Evolutionary conservation across 2,329 filamentous ascomycete species (phyloP).

Genomic region (Didymosphaeria variabile): DNA sequence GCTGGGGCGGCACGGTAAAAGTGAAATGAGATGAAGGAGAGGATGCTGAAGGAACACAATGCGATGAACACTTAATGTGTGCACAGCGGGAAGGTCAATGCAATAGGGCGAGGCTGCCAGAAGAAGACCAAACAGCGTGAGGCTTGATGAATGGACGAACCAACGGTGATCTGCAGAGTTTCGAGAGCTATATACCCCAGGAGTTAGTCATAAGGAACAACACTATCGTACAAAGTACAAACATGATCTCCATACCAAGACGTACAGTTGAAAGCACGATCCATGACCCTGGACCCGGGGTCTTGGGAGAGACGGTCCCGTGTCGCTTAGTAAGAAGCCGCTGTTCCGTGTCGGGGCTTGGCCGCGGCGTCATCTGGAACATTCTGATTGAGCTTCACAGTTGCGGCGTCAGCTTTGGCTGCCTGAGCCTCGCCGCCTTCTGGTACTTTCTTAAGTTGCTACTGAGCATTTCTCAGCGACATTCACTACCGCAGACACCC

Average conservation of each 20-base stretch:
- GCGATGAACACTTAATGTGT: too few species aligned
- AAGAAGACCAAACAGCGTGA: not conserved
- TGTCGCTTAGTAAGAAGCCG: constrained; percentile 1
- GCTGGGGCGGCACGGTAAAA: too few species aligned
- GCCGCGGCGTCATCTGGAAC: constrained; percentile 8
- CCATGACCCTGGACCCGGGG: not conserved
- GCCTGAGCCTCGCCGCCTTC: constrained; percentile 12
- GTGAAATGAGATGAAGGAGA: too few species aligned
- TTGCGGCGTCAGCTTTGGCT: constrained; percentile 1
- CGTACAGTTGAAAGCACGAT: not conserved
- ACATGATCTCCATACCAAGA: not conserved
- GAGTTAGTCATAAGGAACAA: not conserved
- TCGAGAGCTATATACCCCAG: not conserved
- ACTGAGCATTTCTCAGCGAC: constrained; percentile 10
- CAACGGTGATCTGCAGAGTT: not conserved
- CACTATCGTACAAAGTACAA: not conserved
- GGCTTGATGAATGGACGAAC: not conserved
- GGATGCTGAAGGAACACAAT: not conserved
- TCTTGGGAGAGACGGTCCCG: not conserved
- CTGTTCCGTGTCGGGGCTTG: constrained; percentile 7
- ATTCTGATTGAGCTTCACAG: constrained; percentile 9
- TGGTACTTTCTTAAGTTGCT: constrained; percentile 4
- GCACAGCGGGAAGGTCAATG: not conserved
- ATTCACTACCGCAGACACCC: not conserved
- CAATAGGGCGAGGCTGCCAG: not conserved